Evolutionary conservation across 1,284 basidiomycete genomes (phyloP).

Genomic region (Coniferiporia weirii): DNA sequence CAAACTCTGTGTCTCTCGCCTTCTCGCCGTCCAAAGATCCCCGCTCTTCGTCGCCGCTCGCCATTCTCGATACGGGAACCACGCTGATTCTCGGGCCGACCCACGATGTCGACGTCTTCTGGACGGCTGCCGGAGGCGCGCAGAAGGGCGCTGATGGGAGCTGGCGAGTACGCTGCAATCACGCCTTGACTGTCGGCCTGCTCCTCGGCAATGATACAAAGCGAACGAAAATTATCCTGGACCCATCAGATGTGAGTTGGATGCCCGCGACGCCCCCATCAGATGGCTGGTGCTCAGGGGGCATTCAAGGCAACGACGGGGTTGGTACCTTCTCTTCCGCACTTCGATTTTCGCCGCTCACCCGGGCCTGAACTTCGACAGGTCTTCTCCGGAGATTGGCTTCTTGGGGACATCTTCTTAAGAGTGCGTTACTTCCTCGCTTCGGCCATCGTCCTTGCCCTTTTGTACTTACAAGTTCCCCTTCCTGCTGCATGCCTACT

Average conservation of each 20-base stretch:
- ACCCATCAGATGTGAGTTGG: conserved; percentile 53
- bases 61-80: conserved; percentile 54
- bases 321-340: conserved; percentile 26
- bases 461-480: not conserved
- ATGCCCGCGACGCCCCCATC: conserved; percentile 20
- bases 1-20: conserved; percentile 28
- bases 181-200: conserved; percentile 41
- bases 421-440: conserved; percentile 34
- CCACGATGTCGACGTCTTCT: conserved; percentile 46
- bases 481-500: not conserved
- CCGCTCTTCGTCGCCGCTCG: conserved; percentile 40
- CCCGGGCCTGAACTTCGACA: conserved; percentile 22
- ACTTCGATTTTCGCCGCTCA: conserved; percentile 8
- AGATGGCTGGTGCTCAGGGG: conserved; percentile 52
- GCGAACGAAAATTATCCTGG: conserved; percentile 38
- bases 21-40: conserved; percentile 44
- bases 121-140: conserved; percentile 37
- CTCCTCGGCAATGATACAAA: conserved; percentile 38
- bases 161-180: conserved; percentile 51
- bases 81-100: conserved; percentile 52
- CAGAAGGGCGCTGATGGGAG: conserved; percentile 35
- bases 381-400: conserved; percentile 60
- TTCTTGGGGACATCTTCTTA: conserved; percentile 53
- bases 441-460: not conserved
- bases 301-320: conserved; percentile 50